Evolutionary conservation across 352 stramenopile genomes (phyloP).

Genomic region (Thalassiosira pacifica): DNA sequence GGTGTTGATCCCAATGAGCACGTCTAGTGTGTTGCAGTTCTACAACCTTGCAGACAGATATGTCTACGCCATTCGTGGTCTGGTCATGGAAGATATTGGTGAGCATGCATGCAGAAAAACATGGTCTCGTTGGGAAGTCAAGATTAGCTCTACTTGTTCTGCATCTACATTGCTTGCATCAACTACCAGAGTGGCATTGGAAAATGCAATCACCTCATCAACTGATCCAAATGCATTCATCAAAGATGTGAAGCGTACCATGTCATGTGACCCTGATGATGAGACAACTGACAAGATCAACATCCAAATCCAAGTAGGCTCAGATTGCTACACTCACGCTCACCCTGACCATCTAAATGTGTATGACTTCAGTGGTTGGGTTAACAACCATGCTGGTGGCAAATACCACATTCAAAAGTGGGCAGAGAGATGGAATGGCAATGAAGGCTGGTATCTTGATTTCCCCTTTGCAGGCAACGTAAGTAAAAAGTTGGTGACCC

Average conservation of each 20-base stretch:
- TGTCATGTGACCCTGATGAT: conserved; percentile 41
- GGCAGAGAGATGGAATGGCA: conserved; percentile 34
- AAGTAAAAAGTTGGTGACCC: too few relatives aligned
- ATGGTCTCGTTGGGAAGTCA: conserved; percentile 46
- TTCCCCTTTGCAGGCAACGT: conserved; percentile 51
- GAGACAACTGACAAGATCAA: conserved; percentile 30
- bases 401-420: conserved; percentile 65
- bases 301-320: conserved; percentile 59
- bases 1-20: conserved; percentile 45
- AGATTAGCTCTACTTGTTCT: conserved; percentile 32
- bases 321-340: conserved; percentile 66
- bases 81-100: conserved; percentile 55
- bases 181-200: conserved; percentile 36
- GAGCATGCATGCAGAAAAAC: conserved; percentile 44
- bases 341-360: conserved; percentile 71
- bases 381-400: conserved; percentile 55
- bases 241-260: conserved; percentile 41
- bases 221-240: conserved; percentile 52
- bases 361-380: conserved; percentile 73
- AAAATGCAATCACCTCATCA: conserved; percentile 42
- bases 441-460: conserved; percentile 58
- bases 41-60: conserved; percentile 43
- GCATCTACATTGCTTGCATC: conserved; percentile 17
- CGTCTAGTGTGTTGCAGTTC: conserved; percentile 42
- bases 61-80: conserved; percentile 61